These are phyloP conservation scores for Zygosaccharomyces siamensis DNA, from an alignment of 805 yeast genomes.

Conservation along the genomic window DNA sequence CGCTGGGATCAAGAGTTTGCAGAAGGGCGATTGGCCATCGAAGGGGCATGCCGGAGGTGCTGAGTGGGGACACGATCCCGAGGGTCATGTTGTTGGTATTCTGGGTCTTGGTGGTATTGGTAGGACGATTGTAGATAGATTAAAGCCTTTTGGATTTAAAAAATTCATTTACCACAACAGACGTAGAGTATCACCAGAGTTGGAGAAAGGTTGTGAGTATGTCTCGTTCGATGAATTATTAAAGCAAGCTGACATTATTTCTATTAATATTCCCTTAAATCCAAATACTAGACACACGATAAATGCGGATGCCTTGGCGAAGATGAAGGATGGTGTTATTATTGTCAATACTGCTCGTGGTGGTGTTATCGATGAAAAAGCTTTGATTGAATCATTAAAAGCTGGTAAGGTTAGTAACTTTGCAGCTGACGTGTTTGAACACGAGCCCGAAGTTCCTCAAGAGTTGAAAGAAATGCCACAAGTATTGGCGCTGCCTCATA, in stretches of 20 bases:
- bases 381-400: conserved; percentile 51
- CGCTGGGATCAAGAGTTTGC: conserved; percentile 48
- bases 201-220: conserved; percentile 67
- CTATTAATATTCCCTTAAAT: conserved; percentile 76
- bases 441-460: conserved; percentile 65
- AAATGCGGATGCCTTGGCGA: conserved; percentile 51
- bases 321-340: conserved; percentile 76
- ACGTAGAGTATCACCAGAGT: conserved; percentile 48
- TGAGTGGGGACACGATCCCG: conserved; percentile 68
- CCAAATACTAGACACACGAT: conserved; percentile 64
- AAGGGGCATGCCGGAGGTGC: conserved; percentile 57
- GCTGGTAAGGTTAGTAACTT: conserved; percentile 61
- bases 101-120: conserved; percentile 92
- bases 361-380: conserved; percentile 65
- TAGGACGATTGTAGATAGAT: conserved; percentile 65
- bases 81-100: conserved; percentile 71
- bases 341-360: conserved; percentile 85
- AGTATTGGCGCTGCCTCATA: conserved; percentile 78
- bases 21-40: conserved; percentile 59
- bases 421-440: conserved; percentile 73
- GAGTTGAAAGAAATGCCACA: conserved; percentile 60
- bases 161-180: conserved; percentile 73
- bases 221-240: conserved; percentile 67
- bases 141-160: conserved; percentile 70
- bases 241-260: conserved; percentile 58